A percentile compares a stretch with the other conserved stretches of the same genome.
These are phyloP conservation scores for Lasiosphaeria hispida DNA, from an alignment of 495 filamentous ascomycete genomes.

Conservation along the genomic window DNA sequence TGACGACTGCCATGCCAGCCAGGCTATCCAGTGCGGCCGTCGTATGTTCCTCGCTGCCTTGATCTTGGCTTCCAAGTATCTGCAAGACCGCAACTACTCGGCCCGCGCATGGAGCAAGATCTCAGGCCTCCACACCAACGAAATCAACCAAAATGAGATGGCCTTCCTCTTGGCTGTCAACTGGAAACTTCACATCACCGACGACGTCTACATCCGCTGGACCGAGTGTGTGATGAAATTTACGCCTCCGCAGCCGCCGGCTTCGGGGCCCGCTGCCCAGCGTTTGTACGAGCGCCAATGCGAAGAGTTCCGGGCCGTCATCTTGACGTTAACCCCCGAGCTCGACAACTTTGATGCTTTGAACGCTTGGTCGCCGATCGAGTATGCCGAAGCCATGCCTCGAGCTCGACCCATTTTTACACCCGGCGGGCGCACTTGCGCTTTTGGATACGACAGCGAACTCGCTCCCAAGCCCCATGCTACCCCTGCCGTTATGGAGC, in stretches of 20 bases:
- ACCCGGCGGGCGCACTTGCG: slow-evolving; percentile 27
- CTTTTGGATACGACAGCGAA: slow-evolving; percentile 39
- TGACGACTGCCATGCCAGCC: slow-evolving; percentile 66
- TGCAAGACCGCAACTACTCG: slow-evolving; percentile 97
- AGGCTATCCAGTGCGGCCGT: slow-evolving; percentile 91
- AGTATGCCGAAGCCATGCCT: slow-evolving; percentile 21
- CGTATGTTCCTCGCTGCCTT: slow-evolving; percentile 95
- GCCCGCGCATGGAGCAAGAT: slow-evolving; percentile 98
- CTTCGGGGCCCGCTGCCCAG: slow-evolving; percentile 48
- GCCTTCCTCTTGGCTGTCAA: slow-evolving; percentile 85
- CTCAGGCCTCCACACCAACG: slow-evolving; percentile 79
- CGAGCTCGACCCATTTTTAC: slow-evolving; percentile 27
- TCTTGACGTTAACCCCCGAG: slow-evolving; percentile 76
- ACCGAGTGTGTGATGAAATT: slow-evolving; percentile 84
- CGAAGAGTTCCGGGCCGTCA: slow-evolving; percentile 70
- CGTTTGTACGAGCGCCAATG: slow-evolving; percentile 44
- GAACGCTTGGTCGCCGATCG: slow-evolving; percentile 30
- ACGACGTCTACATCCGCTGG: slow-evolving; percentile 86
- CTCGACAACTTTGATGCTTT: slow-evolving; percentile 60
- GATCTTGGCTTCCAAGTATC: slow-evolving; percentile 93
- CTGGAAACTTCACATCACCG: slow-evolving; percentile 92
- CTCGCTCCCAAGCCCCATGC: slow-evolving; percentile 45
- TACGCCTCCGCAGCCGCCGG: slow-evolving; percentile 65
- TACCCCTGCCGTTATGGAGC: slow-evolving; percentile 61
- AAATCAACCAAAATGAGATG: slow-evolving; percentile 97